Conservation (phyloP, 2,329 filamentous ascomycete species). For the Fusarium anguioides region DNA sequence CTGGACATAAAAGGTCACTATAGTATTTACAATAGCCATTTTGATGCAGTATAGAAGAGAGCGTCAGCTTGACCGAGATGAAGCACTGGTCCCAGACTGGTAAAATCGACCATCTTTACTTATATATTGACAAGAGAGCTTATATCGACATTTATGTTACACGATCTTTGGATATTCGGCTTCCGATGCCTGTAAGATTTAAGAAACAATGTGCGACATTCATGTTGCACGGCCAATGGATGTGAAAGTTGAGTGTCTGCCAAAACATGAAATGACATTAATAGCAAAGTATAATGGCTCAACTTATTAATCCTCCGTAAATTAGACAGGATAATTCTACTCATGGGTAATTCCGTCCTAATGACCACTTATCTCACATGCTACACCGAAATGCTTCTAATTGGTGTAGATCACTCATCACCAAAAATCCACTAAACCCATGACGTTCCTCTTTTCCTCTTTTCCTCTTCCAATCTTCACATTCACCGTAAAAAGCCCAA, state of each 20-base stretch:
- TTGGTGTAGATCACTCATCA: background rate
- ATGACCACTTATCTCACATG: too few species aligned
- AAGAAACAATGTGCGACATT: background rate
- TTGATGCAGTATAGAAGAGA: too few species aligned
- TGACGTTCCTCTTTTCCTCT: background rate
- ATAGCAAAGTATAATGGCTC: too few species aligned
- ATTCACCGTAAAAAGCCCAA: background rate
- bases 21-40: background rate
- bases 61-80: accelerated
- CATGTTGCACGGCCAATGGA: too few species aligned
- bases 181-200: background rate
- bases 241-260: too few species aligned
- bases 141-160: background rate
- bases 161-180: background rate
- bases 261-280: too few species aligned
- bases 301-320: too few species aligned
- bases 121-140: background rate
- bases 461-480: background rate
- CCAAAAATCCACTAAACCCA: background rate
- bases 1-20: background rate
- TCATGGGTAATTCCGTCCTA: too few species aligned
- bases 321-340: too few species aligned
- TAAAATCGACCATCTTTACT: background rate
- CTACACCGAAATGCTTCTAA: too few species aligned
- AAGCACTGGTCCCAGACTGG: accelerated